Conservation (phyloP, 1,139 yeast genomes). For the Saccharomycopsis hybrid region DNA sequence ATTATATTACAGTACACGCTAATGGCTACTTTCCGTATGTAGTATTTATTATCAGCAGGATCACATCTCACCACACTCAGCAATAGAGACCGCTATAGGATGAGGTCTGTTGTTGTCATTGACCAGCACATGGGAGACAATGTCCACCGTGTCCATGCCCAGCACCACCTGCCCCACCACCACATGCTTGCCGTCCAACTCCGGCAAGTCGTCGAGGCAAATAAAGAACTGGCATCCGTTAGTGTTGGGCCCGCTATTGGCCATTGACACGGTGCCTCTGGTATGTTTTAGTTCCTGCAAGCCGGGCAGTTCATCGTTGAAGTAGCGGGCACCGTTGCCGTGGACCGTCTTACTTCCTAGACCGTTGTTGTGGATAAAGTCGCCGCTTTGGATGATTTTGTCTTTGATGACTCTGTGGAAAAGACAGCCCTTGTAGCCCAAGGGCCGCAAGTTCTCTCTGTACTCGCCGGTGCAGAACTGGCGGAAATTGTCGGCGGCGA, state of each 20-base stretch:
- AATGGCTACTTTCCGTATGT: too few relatives aligned
- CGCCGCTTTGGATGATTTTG: conserved; percentile 14
- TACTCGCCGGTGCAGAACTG: conserved; percentile 19
- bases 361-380: conserved; percentile 15
- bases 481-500: conserved; percentile 13
- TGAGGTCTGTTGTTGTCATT: conserved; percentile 12
- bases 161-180: conserved; percentile 96
- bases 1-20: too few relatives aligned
- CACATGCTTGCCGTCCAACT: conserved; percentile 99
- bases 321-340: conserved; percentile 26
- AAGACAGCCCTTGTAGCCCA: conserved; percentile 13
- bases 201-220: conserved; percentile 90
- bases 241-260: conserved; percentile 99
- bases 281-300: conserved; percentile 77
- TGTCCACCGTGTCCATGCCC: conserved; percentile 86
- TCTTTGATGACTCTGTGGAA: conserved; percentile 12
- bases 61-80: conserved; percentile 17
- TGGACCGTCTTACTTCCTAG: conserved; percentile 8
- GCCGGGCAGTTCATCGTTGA: conserved; percentile 87
- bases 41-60: too few relatives aligned
- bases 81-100: conserved; percentile 5
- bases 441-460: conserved; percentile 11
- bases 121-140: conserved; percentile 35
- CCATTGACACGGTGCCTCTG: conserved; percentile 94
- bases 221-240: conserved; percentile 98